phyloP scores from a whole-genome alignment of 2,329 filamentous ascomycete species.

The Aquanectria penicillioides region DNA sequence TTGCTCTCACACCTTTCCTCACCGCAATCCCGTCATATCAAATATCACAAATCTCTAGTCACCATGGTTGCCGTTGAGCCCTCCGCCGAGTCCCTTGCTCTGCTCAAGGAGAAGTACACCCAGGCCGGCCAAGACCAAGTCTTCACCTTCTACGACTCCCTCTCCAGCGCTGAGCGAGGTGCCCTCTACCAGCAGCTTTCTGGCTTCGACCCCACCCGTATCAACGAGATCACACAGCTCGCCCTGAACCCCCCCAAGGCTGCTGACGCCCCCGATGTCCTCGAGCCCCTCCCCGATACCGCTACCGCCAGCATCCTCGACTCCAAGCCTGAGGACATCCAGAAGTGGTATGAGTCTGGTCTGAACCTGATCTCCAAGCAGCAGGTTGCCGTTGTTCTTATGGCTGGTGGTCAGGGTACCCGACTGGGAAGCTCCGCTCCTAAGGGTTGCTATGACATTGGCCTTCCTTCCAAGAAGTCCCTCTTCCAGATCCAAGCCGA shows the following conservation, averaged over 20 bases:
- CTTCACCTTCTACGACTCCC: constrained; percentile 83
- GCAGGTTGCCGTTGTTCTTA: constrained; percentile 86
- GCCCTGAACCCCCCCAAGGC: constrained; percentile 81
- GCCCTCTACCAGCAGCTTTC: constrained; percentile 83
- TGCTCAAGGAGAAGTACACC: constrained; percentile 77
- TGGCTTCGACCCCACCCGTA: constrained; percentile 82
- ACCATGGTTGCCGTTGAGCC: constrained; percentile 63
- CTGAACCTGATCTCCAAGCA: constrained; percentile 83
- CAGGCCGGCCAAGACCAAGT: constrained; percentile 84
- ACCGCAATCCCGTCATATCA: constrained; percentile 29
- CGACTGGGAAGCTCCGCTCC: constrained; percentile 92
- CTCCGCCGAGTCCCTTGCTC: constrained; percentile 71
- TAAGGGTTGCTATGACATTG: constrained; percentile 98
- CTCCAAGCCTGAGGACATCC: constrained; percentile 79
- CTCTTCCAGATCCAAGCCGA: constrained; percentile 98
- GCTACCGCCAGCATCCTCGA: constrained; percentile 93
- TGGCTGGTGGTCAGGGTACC: constrained; percentile 97
- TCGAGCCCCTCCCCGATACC: constrained; percentile 89
- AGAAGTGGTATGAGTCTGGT: constrained; percentile 85
- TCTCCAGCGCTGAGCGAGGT: constrained; percentile 78
- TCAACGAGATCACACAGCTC: constrained; percentile 86
- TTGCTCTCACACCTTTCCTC: constrained; percentile 17
- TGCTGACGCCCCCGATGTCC: constrained; percentile 62
- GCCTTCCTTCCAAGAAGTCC: constrained; percentile 90
- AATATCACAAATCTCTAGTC: constrained; percentile 51